A percentile compares a stretch with the other conserved stretches of the same genome.
phyloP scores from a whole-genome alignment of 1,284 basidiomycete genomes.

The Ceratobasidium sp. region DNA sequence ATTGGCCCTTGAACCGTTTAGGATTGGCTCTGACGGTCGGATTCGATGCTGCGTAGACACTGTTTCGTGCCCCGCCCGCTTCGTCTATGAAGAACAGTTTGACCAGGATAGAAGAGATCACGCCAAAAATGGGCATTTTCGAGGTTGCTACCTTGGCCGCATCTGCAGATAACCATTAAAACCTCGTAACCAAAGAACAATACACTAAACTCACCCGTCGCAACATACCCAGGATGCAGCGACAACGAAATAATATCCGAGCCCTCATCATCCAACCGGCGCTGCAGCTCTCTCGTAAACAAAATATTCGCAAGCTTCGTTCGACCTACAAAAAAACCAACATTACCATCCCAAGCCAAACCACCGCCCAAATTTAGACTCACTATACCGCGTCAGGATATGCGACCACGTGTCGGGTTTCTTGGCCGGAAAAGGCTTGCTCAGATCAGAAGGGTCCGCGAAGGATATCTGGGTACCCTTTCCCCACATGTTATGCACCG shows the following conservation, averaged over 20 bases:
- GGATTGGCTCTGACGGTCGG: slow-evolving; percentile 58
- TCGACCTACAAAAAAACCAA: slow-evolving; percentile 52
- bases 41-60: slow-evolving; percentile 65
- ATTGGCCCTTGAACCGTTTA: slow-evolving; percentile 63
- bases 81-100: slow-evolving; percentile 58
- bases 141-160: slow-evolving; percentile 30
- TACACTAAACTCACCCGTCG: slow-evolving; percentile 56
- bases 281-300: slow-evolving; percentile 55
- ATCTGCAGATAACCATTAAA: neutral
- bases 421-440: slow-evolving; percentile 34
- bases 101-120: slow-evolving; percentile 53
- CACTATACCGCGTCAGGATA: slow-evolving; percentile 41
- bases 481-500: slow-evolving; percentile 37
- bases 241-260: slow-evolving; percentile 55
- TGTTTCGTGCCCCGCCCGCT: slow-evolving; percentile 61
- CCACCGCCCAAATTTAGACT: neutral
- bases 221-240: slow-evolving; percentile 57
- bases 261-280: slow-evolving; percentile 52
- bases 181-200: slow-evolving; percentile 51
- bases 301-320: slow-evolving; percentile 58
- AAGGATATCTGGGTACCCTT: slow-evolving; percentile 33
- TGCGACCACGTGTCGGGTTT: slow-evolving; percentile 32
- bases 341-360: neutral
- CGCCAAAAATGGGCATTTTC: slow-evolving; percentile 51
- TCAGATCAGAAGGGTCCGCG: slow-evolving; percentile 19